phyloP scores from a whole-genome alignment of 106 monocot species.

The Chionographis japonica region DNA sequence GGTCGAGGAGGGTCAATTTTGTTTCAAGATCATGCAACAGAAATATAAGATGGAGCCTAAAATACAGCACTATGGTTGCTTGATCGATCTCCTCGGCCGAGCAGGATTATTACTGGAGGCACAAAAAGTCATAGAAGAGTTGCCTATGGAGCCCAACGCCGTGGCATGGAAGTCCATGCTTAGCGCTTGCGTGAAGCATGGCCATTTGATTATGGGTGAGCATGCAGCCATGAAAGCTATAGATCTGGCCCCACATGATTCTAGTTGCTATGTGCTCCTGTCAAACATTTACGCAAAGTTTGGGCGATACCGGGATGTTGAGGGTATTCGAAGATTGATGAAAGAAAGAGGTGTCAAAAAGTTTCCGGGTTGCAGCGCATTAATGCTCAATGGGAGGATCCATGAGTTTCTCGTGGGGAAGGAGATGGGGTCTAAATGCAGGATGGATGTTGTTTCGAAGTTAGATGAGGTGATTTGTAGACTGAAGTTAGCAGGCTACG shows the following conservation, averaged over 20 bases:
- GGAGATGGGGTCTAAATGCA: conserved; percentile 5
- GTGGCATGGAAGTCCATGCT: conserved; percentile 24
- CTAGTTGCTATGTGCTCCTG: conserved; percentile 19
- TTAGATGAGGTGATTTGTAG: conserved; percentile 16
- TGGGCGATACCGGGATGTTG: conserved; percentile 17
- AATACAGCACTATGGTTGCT: conserved; percentile 32
- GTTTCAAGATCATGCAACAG: conserved; percentile 12
- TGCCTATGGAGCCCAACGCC: conserved; percentile 25
- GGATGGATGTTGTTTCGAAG: conserved; percentile 4
- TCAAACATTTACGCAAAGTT: conserved; percentile 22
- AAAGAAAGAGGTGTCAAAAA: conserved; percentile 19
- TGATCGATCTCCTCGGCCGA: conserved; percentile 28
- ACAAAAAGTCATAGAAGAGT: conserved; percentile 11
- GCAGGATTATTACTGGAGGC: conserved; percentile 14
- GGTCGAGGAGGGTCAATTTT: conserved; percentile 18
- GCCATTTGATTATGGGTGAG: conserved; percentile 7
- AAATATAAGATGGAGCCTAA: conserved; percentile 7
- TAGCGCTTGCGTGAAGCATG: conserved; percentile 19
- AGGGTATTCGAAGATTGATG: conserved; percentile 16
- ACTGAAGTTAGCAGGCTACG: conserved; percentile 14
- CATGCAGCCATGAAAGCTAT: conserved; percentile 9
- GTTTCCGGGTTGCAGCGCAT: conserved; percentile 17
- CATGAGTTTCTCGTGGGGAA: conserved; percentile 22
- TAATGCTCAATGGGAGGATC: conserved; percentile 20
- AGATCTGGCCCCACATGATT: conserved; percentile 13